phyloP scores from a whole-genome alignment of 306 rosid genomes.

The Vigna mungo region DNA sequence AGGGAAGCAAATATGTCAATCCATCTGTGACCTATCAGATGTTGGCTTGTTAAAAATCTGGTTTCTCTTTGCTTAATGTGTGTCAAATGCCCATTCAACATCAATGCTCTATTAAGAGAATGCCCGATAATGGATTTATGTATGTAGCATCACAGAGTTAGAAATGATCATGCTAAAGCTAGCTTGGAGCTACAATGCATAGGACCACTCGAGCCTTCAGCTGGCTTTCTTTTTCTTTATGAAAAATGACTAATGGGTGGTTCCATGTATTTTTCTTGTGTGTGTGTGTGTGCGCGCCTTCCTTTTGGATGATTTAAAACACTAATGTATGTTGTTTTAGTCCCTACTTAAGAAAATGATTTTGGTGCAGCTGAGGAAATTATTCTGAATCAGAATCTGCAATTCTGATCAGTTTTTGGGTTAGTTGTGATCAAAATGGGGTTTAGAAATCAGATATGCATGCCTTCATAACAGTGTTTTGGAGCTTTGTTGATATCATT shows the following conservation, averaged over 20 bases:
- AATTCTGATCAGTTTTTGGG: neutral
- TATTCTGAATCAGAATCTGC: neutral
- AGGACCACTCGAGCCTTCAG: neutral
- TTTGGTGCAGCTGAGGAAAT: neutral
- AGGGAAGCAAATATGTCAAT: slow-evolving; percentile 26
- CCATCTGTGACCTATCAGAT: slow-evolving; percentile 21
- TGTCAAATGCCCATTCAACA: neutral
- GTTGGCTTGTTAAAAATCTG: slow-evolving; percentile 23
- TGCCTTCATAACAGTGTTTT: slow-evolving; percentile 7
- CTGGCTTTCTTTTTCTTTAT: neutral
- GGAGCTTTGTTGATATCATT: slow-evolving; percentile 17
- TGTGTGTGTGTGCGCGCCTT: neutral
- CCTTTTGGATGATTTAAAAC: slow-evolving; percentile 19
- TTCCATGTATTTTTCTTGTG: neutral
- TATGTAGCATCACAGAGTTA: neutral
- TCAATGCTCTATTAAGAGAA: neutral
- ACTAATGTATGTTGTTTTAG: neutral
- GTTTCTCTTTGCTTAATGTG: neutral
- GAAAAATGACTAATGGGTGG: neutral
- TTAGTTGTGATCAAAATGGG: neutral
- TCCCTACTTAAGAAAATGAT: neutral
- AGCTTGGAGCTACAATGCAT: neutral
- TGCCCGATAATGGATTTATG: slow-evolving; percentile 2
- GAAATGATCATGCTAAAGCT: neutral
- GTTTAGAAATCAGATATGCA: slow-evolving; percentile 2